Evolutionary conservation across 2,329 filamentous ascomycete genomes (phyloP).

Genomic region (Amylocarpus encephaloides): DNA sequence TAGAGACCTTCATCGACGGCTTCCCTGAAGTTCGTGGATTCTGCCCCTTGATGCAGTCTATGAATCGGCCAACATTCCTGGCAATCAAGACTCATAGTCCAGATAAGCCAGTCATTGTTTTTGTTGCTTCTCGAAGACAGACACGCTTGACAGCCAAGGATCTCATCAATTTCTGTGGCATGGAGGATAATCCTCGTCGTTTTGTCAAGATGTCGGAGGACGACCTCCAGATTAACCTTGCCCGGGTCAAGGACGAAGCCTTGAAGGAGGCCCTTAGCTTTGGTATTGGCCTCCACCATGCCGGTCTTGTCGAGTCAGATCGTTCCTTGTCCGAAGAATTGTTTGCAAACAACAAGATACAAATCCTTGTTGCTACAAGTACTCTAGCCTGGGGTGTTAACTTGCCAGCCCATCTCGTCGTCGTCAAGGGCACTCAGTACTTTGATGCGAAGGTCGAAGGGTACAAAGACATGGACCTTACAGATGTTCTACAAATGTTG

Average conservation of each 20-base stretch:
- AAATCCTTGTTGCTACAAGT: conserved; percentile 91
- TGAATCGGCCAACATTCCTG: conserved; percentile 95
- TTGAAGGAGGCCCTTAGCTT: conserved; percentile 92
- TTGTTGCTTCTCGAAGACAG: conserved; percentile 91
- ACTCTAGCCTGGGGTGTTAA: conserved; percentile 99
- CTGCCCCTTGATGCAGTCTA: conserved; percentile 96
- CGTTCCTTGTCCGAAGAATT: conserved; percentile 87
- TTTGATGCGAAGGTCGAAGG: conserved; percentile 97
- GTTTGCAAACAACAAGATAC: conserved; percentile 96
- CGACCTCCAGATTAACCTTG: conserved; percentile 80
- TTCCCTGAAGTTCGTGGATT: conserved; percentile 94
- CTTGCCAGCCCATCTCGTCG: conserved; percentile 88
- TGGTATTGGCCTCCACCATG: conserved; percentile 94
- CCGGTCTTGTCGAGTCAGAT: conserved; percentile 91
- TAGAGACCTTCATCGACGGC: conserved; percentile 96
- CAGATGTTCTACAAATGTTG: conserved; percentile 96
- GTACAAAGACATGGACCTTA: conserved; percentile 98
- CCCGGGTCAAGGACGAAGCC: conserved; percentile 86
- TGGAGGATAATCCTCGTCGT: conserved; percentile 93
- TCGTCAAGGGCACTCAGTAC: conserved; percentile 97
- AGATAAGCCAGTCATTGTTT: conserved; percentile 95
- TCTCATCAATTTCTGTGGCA: conserved; percentile 92
- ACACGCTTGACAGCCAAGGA: conserved; percentile 93
- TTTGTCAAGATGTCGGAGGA: conserved; percentile 95
- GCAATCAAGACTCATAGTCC: conserved; percentile 96